Evolutionary conservation across 495 filamentous ascomycete genomes (phyloP), one percentile per base, ranked within the genome.

Genomic region (Podospora pseudocomata): DNA sequence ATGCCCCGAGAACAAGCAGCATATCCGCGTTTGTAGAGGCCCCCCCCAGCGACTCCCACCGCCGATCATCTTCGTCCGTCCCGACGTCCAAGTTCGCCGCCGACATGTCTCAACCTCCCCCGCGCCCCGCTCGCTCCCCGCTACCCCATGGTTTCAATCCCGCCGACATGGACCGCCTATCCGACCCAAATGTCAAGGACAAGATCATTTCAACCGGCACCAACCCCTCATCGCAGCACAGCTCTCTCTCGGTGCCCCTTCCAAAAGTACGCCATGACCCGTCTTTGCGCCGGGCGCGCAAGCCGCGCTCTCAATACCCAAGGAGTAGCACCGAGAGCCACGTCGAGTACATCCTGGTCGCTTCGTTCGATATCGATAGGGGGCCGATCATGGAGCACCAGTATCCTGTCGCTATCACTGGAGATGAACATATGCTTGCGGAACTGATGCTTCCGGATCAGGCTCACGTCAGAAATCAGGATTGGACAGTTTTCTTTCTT

Each of bases 401-500:
- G 73, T 98, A 93, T 72, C 95, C 95, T 0, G 91, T 89, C 53
- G 85, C 94, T 55, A 98, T 99, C 71, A 97, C 92, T 66, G 93
- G 94, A n/a, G 94, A 99, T 69, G 95, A 98, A 81, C 82, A 89
- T 77, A 98, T 98, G 95, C 83, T 99, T 70, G 95, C 95, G 18
- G 95, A 98, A 79, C 87, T 99, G 76, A 99, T 99, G 95, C 84
- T 99, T 70, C 95, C 95, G 1, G 95, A 99, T 81, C 94, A 97
- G 78, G 92, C 94, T 28, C 95, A 99, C 80, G 89, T 94, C 44
- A 86, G 96, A 32, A 94, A 90, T 73, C 93, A 97, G 77, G 95
- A 99, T 78, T 99, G 95, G 95, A 99, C 95, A 39, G 96, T 98
- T 16, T 99, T 99, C 81, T 99, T 99, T 73, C 75, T 99, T 61